These are phyloP conservation scores for Mentha longifolia DNA, from an alignment of 257 asterid genomes.

Conservation along the genomic window DNA sequence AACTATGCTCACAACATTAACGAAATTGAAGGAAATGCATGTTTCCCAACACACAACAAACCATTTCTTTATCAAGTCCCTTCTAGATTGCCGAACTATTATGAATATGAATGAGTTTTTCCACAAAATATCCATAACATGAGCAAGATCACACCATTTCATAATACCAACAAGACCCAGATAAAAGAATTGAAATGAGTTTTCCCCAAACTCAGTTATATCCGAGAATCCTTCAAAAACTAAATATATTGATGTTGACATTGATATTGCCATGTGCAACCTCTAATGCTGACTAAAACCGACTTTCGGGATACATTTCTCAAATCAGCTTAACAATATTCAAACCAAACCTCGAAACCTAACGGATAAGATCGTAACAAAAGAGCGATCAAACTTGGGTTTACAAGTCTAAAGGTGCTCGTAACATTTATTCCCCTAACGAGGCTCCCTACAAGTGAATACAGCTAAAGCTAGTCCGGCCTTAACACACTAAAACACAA, in stretches of 20 bases:
- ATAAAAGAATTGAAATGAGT: background rate
- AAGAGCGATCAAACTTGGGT: background rate
- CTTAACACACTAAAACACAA: constrained; percentile 12
- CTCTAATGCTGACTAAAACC: background rate
- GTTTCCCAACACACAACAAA: constrained; percentile 14
- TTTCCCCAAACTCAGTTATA: constrained; percentile 3
- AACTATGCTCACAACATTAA: background rate
- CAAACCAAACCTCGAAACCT: constrained; percentile 8
- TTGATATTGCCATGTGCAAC: background rate
- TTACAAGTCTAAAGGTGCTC: background rate
- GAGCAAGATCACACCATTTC: background rate
- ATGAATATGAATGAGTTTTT: background rate
- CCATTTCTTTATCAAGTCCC: constrained; percentile 6
- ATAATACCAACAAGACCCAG: background rate
- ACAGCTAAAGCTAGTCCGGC: background rate
- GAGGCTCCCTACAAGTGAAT: background rate
- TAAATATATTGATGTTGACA: constrained; percentile 12
- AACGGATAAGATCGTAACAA: constrained; percentile 14
- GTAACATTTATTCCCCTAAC: background rate
- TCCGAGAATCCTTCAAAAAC: background rate
- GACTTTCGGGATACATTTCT: background rate
- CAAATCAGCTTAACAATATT: constrained; percentile 2
- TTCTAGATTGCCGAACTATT: background rate
- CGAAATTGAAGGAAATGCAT: constrained; percentile 15
- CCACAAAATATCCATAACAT: constrained; percentile 6